Evolutionary conservation across 805 yeast species (phyloP).

Genomic region (Starmera quercuum): DNA sequence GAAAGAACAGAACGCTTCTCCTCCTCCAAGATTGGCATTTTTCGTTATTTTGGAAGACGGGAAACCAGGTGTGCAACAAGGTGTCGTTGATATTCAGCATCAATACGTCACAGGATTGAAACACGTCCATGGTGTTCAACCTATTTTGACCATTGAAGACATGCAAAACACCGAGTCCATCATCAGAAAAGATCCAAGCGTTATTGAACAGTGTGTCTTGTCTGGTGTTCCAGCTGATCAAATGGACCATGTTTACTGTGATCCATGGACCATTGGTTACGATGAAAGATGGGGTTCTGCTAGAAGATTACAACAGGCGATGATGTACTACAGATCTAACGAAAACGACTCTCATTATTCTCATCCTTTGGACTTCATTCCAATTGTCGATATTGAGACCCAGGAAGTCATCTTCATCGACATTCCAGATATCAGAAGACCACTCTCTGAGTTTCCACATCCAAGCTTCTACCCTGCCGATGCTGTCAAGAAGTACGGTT

Average conservation of each 20-base stretch:
- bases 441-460: constrained; percentile 59
- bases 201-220: constrained; percentile 63
- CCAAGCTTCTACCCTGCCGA: constrained; percentile 65
- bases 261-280: constrained; percentile 65
- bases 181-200: constrained; percentile 63
- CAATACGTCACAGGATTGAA: constrained; percentile 39
- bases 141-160: constrained; percentile 67
- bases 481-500: constrained; percentile 53
- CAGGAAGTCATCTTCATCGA: constrained; percentile 66
- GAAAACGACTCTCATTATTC: constrained; percentile 70
- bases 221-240: constrained; percentile 55
- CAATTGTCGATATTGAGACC: constrained; percentile 70
- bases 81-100: constrained; percentile 52
- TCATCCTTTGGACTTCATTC: constrained; percentile 72
- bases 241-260: constrained; percentile 47
- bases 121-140: constrained; percentile 56
- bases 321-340: constrained; percentile 67
- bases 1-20: constrained; percentile 53
- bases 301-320: constrained; percentile 71
- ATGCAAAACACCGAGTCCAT: constrained; percentile 53
- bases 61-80: constrained; percentile 60
- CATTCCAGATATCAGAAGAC: constrained; percentile 68
- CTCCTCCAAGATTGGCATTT: constrained; percentile 64
- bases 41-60: constrained; percentile 55
- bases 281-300: constrained; percentile 76